Evolutionary conservation across 768 basidiomycete genomes (phyloP).

Genomic region (Rhodotorula graminis): DNA sequence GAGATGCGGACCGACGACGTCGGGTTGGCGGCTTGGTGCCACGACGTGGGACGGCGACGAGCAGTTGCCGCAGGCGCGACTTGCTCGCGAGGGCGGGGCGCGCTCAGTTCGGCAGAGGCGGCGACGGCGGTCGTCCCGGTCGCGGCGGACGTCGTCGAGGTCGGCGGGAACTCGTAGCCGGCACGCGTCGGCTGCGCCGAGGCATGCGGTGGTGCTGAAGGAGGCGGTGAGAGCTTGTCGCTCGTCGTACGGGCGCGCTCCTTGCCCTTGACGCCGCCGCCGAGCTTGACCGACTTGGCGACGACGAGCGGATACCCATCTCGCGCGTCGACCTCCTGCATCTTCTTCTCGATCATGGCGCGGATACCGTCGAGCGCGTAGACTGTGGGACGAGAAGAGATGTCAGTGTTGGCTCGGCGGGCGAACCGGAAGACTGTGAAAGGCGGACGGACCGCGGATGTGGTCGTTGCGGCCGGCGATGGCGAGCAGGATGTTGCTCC

Average conservation of each 20-base stretch:
- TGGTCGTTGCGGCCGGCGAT: constrained; percentile 43
- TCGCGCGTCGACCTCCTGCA: constrained; percentile 26
- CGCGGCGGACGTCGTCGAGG: too few relatives aligned
- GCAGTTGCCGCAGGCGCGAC: not conserved
- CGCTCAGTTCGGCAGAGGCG: too few relatives aligned
- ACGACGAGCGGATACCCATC: constrained; percentile 29
- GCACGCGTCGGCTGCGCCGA: not conserved
- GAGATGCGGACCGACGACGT: constrained; percentile 11
- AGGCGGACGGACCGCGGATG: constrained; percentile 17
- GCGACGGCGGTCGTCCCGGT: too few relatives aligned
- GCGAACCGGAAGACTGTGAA: not conserved
- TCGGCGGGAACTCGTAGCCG: constrained; percentile 3
- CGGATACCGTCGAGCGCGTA: constrained; percentile 43
- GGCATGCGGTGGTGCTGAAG: not conserved
- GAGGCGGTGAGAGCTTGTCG: not conserved
- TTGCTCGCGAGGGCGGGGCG: constrained; percentile 1
- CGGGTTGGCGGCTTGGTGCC: not conserved
- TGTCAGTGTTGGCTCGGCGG: not conserved
- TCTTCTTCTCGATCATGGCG: constrained; percentile 41
- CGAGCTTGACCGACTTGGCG: not conserved
- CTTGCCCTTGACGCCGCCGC: constrained; percentile 6
- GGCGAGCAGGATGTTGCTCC: constrained; percentile 42
- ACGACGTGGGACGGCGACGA: not conserved
- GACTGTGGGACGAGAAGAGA: not conserved
- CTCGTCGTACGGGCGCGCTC: not conserved